Percentiles rank a stretch among this genome's conserved stretches.
These are phyloP conservation scores for Athelia sp. DNA, from an alignment of 1,284 basidiomycete genomes.

Conservation along the genomic window DNA sequence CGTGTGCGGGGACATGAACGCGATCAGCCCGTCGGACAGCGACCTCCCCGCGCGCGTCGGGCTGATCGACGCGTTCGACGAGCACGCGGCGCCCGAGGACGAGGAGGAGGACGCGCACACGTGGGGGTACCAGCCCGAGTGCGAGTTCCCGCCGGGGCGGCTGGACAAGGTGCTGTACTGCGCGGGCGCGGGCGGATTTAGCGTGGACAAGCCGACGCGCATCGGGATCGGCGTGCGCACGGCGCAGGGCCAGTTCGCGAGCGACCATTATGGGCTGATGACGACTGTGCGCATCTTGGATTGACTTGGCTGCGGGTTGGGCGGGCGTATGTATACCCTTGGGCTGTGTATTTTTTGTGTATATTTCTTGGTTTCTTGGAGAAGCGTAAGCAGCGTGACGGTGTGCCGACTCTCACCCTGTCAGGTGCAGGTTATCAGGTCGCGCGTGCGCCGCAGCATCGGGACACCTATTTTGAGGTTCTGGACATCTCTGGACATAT, in stretches of 20 bases:
- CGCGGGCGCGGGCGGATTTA: constrained; percentile 32
- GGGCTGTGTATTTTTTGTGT: too few species aligned
- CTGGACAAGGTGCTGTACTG: constrained; percentile 65
- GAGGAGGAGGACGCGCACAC: constrained; percentile 43
- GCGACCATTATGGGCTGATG: constrained; percentile 61
- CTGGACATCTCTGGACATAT: too few species aligned
- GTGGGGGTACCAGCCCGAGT: constrained; percentile 59
- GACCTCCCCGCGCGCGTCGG: constrained; percentile 36
- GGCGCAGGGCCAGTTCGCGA: constrained; percentile 42
- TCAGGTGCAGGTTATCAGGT: too few species aligned
- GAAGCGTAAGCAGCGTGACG: too few species aligned
- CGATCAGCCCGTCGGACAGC: constrained; percentile 43
- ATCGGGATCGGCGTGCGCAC: constrained; percentile 51
- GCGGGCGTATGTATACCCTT: too few species aligned
- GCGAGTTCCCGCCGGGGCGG: constrained; percentile 40
- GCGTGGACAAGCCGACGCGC: constrained; percentile 43
- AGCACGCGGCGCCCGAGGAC: constrained; percentile 19
- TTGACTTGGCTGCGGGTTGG: neutral
- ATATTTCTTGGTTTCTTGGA: too few species aligned
- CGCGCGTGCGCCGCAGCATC: too few species aligned
- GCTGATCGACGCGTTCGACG: constrained; percentile 52
- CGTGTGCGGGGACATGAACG: constrained; percentile 68
- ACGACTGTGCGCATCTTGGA: constrained; percentile 35
- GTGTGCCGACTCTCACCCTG: too few species aligned
- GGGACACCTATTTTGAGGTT: too few species aligned